Conservation (phyloP, 129 eudicot genomes). For the Lonicera japonica region DNA sequence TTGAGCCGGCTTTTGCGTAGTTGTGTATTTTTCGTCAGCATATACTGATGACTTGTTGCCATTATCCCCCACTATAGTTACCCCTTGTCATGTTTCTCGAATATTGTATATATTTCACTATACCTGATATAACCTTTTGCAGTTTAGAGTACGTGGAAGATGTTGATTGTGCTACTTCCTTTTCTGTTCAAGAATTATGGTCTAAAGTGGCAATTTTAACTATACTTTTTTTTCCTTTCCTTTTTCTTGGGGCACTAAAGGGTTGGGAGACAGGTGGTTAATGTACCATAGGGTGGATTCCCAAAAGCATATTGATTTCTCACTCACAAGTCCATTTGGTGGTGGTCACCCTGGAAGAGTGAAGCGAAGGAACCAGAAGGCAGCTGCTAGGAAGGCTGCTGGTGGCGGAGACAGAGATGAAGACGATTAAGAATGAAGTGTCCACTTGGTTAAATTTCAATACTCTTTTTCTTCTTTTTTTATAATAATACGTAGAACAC, state of each 20-base stretch:
- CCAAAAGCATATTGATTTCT: conserved; percentile 67
- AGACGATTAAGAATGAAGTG: conserved; percentile 59
- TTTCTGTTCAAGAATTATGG: no score
- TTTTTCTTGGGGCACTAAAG: conserved; percentile 11
- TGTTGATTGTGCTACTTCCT: no score
- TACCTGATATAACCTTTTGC: no score
- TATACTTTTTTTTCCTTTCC: not conserved
- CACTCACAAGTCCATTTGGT: conserved; percentile 74
- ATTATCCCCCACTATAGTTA: no score
- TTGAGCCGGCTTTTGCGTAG: not conserved
- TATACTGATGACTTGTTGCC: no score
- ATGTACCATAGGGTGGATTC: conserved; percentile 64
- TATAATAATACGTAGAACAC: not conserved
- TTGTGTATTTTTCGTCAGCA: not conserved
- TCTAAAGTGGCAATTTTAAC: no score
- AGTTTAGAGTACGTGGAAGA: no score
- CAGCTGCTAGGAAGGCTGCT: conserved; percentile 75
- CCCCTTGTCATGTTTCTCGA: no score
- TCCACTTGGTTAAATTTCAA: not conserved
- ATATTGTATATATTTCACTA: no score
- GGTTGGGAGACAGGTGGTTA: conserved; percentile 78
- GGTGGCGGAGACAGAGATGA: conserved; percentile 81
- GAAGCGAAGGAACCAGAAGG: conserved; percentile 69
- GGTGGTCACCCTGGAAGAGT: conserved; percentile 78
- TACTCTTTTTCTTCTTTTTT: not conserved